A percentile compares a stretch with the other conserved stretches of the same genome.
These are phyloP conservation scores for Amanita jacksonii DNA, from an alignment of 768 basidiomycete species.

Conservation along the genomic window DNA sequence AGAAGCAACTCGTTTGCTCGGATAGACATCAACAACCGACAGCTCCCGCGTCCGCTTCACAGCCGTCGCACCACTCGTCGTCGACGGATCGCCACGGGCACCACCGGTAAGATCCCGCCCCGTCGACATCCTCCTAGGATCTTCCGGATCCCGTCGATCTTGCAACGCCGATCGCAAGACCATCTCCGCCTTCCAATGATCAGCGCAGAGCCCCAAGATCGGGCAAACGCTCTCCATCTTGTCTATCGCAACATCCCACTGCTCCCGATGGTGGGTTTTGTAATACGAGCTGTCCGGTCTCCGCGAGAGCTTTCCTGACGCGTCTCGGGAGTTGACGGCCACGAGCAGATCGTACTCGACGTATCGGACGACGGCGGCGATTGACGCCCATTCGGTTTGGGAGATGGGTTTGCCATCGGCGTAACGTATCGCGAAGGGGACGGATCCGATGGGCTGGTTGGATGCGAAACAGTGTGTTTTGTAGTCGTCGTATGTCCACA, in stretches of 20 bases:
- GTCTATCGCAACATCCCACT: background rate
- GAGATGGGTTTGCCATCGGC: constrained; percentile 2
- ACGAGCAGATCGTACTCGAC: constrained; percentile 3
- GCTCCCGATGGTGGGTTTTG: background rate
- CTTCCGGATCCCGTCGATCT: background rate
- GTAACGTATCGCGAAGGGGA: constrained; percentile 1
- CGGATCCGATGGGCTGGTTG: background rate
- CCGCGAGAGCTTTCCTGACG: background rate
- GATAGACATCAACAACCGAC: constrained; percentile 1
- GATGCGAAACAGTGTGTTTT: background rate
- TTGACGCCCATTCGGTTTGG: background rate
- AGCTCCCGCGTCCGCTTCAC: constrained; percentile 4
- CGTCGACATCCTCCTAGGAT: background rate
- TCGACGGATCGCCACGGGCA: background rate
- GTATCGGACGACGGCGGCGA: background rate
- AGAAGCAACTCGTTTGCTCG: background rate
- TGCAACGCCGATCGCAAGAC: constrained; percentile 3
- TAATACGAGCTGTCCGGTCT: background rate
- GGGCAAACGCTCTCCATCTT: constrained; percentile 4
- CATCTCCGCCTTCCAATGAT: constrained; percentile 6
- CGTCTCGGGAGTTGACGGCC: background rate
- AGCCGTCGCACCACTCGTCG: background rate
- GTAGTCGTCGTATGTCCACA: constrained; percentile 6
- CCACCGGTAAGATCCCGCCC: no score
- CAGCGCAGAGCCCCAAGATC: constrained; percentile 1